Percentiles rank a stretch among this genome's conserved stretches.
These are phyloP conservation scores for Pseudoturritis turrita DNA, from an alignment of 345 rosid genomes.

Conservation along the genomic window DNA sequence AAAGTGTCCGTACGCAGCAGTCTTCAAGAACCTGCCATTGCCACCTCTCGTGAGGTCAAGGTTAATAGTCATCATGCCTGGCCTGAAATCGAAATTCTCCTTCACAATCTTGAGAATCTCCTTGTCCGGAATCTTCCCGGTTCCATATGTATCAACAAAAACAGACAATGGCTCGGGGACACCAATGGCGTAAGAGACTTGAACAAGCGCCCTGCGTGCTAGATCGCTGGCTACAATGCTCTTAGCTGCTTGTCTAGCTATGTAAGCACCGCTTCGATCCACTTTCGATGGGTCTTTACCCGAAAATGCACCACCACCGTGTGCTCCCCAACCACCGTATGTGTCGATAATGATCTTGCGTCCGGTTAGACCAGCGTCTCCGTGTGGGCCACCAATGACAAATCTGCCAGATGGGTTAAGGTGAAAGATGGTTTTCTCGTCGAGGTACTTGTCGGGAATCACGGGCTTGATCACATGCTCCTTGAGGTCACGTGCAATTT, in stretches of 20 bases:
- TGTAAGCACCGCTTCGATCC: slow-evolving; percentile 76
- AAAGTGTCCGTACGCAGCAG: slow-evolving; percentile 80
- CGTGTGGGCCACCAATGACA: slow-evolving; percentile 77
- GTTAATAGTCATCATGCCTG: slow-evolving; percentile 77
- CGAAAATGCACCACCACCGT: slow-evolving; percentile 80
- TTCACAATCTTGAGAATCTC: slow-evolving; percentile 82
- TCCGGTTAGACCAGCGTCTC: slow-evolving; percentile 73
- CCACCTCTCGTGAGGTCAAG: slow-evolving; percentile 83
- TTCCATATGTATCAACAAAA: slow-evolving; percentile 60
- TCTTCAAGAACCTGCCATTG: slow-evolving; percentile 70
- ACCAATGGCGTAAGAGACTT: slow-evolving; percentile 70
- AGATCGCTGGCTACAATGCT: slow-evolving; percentile 67
- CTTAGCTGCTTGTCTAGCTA: slow-evolving; percentile 85
- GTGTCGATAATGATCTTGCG: slow-evolving; percentile 78
- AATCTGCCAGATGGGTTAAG: slow-evolving; percentile 82
- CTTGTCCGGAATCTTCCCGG: slow-evolving; percentile 75
- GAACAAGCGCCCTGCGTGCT: slow-evolving; percentile 65
- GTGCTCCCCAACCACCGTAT: slow-evolving; percentile 79
- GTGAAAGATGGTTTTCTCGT: slow-evolving; percentile 87
- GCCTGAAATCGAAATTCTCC: slow-evolving; percentile 84
- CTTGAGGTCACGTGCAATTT: slow-evolving; percentile 74
- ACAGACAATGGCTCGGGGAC: slow-evolving; percentile 73
- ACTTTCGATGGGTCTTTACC: slow-evolving; percentile 83
- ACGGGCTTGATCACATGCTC: slow-evolving; percentile 79
- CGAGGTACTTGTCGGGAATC: slow-evolving; percentile 70